phyloP scores from a whole-genome alignment of 768 basidiomycete genomes.

The Trametes elegans region DNA sequence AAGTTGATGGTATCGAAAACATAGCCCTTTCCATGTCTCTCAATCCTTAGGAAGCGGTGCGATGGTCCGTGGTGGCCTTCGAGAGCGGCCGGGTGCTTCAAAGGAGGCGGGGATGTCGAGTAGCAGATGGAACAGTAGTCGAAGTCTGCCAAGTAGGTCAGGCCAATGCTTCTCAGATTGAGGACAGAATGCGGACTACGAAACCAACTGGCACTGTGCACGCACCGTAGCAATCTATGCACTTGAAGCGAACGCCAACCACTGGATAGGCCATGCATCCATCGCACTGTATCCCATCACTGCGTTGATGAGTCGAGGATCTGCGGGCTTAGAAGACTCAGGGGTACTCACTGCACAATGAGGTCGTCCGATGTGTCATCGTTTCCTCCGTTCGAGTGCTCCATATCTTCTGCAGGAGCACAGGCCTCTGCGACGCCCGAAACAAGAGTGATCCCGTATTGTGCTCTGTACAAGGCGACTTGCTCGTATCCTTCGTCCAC shows the following conservation, averaged over 20 bases:
- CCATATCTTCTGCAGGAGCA: background rate
- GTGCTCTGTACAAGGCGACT: background rate
- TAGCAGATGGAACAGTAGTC: background rate
- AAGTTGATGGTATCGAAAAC: background rate
- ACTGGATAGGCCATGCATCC: background rate
- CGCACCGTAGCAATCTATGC: background rate
- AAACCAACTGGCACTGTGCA: background rate
- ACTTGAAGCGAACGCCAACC: background rate
- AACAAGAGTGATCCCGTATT: background rate
- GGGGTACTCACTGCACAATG: no score
- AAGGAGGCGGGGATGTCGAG: background rate
- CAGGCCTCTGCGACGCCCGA: no score
- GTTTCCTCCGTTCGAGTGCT: background rate
- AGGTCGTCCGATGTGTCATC: background rate
- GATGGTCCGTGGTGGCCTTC: background rate
- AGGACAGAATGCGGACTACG: background rate
- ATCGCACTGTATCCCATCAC: background rate
- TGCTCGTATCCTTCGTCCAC: background rate
- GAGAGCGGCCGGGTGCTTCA: background rate
- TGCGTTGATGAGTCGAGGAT: background rate
- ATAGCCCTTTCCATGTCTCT: no score
- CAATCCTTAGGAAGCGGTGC: background rate
- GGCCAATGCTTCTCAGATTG: background rate
- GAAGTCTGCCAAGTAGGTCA: background rate
- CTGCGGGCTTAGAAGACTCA: no score